These are phyloP conservation scores for Cronartium ribicola DNA, from an alignment of 1,284 basidiomycete species.

Conservation along the genomic window DNA sequence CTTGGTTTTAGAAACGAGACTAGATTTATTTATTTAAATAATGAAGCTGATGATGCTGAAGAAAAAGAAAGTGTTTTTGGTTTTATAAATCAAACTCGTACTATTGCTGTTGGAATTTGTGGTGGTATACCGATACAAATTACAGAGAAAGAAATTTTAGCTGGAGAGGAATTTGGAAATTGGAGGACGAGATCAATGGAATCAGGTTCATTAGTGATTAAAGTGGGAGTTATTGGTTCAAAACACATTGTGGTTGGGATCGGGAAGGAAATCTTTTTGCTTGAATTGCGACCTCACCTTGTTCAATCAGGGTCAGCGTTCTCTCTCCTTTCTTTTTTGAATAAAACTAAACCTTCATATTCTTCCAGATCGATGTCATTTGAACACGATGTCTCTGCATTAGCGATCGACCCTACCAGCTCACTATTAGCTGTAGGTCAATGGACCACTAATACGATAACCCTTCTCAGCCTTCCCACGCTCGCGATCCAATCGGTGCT, in stretches of 20 bases:
- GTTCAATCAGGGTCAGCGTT: slow-evolving; percentile 15
- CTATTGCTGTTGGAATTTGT: slow-evolving; percentile 17
- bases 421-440: slow-evolving; percentile 16
- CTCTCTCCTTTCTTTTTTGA: background rate
- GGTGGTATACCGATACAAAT: slow-evolving; percentile 13
- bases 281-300: background rate
- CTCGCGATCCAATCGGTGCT: background rate
- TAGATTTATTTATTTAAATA: background rate
- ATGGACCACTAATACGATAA: slow-evolving; percentile 29
- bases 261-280: no score
- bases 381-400: slow-evolving; percentile 19
- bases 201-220: slow-evolving; percentile 1
- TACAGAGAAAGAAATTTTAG: slow-evolving; percentile 18
- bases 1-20: slow-evolving; percentile 19
- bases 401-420: slow-evolving; percentile 23
- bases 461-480: slow-evolving; percentile 8
- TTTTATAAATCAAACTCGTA: slow-evolving; percentile 12
- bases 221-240: no score
- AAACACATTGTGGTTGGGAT: no score
- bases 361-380: slow-evolving; percentile 12
- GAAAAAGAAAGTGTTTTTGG: slow-evolving; percentile 17
- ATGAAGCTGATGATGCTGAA: slow-evolving; percentile 18
- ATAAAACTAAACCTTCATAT: background rate
- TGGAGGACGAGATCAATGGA: slow-evolving; percentile 4
- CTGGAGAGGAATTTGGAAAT: background rate